These are phyloP conservation scores for Podaxis carcinomalis DNA, from an alignment of 768 basidiomycete species.

Conservation along the genomic window DNA sequence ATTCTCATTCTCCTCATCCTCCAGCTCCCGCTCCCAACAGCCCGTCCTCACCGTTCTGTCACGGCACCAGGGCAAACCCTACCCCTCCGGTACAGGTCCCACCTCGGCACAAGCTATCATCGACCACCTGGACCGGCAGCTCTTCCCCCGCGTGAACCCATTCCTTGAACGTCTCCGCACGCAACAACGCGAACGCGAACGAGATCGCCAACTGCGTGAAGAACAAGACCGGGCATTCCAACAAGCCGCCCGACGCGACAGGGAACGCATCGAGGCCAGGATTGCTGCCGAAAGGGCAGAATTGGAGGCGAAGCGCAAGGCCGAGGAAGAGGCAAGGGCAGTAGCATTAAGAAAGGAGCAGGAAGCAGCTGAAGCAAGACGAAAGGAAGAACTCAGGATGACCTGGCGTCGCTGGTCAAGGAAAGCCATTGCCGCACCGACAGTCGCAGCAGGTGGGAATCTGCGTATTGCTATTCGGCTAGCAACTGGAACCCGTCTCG, in stretches of 20 bases:
- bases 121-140: slow-evolving; percentile 61
- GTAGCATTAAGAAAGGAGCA: slow-evolving; percentile 19
- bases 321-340: slow-evolving; percentile 29
- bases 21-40: slow-evolving; percentile 20
- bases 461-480: slow-evolving; percentile 51
- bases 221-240: slow-evolving; percentile 81
- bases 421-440: slow-evolving; percentile 33
- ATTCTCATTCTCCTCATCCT: slow-evolving; percentile 30
- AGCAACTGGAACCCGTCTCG: slow-evolving; percentile 51
- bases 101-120: slow-evolving; percentile 64
- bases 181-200: slow-evolving; percentile 43
- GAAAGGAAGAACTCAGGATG: slow-evolving; percentile 39
- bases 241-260: slow-evolving; percentile 60
- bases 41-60: slow-evolving; percentile 78
- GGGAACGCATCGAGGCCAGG: slow-evolving; percentile 57
- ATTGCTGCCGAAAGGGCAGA: slow-evolving; percentile 38
- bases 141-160: slow-evolving; percentile 78
- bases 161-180: slow-evolving; percentile 64
- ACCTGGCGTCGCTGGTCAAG: slow-evolving; percentile 62
- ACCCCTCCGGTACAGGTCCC: slow-evolving; percentile 31
- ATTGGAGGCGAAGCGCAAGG: slow-evolving; percentile 29
- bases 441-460: slow-evolving; percentile 17
- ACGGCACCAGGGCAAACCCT: slow-evolving; percentile 70
- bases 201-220: slow-evolving; percentile 61
- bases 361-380: slow-evolving; percentile 21